These are phyloP conservation scores for Phlegmacium glaucopus DNA, from an alignment of 768 basidiomycete species.

Conservation along the genomic window DNA sequence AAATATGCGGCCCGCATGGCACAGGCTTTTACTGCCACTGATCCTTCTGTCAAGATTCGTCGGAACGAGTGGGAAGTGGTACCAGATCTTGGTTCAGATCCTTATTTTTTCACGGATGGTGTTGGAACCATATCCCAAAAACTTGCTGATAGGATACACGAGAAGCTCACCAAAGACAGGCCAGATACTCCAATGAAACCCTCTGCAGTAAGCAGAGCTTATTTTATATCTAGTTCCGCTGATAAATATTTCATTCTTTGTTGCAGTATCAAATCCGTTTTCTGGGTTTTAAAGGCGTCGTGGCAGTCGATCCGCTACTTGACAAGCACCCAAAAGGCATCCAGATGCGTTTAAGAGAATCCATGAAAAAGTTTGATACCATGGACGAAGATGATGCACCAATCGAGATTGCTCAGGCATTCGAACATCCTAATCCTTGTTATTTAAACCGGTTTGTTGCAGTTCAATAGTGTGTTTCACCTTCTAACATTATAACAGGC, in stretches of 20 bases:
- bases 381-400: conserved; percentile 45
- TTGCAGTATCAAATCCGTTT: conserved; percentile 78
- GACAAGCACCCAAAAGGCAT: conserved; percentile 43
- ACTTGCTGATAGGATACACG: conserved; percentile 60
- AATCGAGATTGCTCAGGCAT: conserved; percentile 71
- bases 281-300: conserved; percentile 81
- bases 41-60: conserved; percentile 59
- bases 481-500: conserved; percentile 33
- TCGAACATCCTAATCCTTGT: conserved; percentile 54
- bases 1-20: conserved; percentile 82
- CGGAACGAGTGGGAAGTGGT: conserved; percentile 61
- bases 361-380: conserved; percentile 75
- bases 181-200: conserved; percentile 42
- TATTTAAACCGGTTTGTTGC: conserved; percentile 67
- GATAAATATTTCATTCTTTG: conserved; percentile 3
- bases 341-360: conserved; percentile 64
- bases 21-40: conserved; percentile 83
- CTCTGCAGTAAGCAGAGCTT: conserved; percentile 50
- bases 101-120: conserved; percentile 67
- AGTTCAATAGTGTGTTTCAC: not conserved
- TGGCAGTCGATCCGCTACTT: conserved; percentile 59
- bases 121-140: conserved; percentile 71
- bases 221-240: not conserved
- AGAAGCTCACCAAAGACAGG: conserved; percentile 43
- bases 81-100: conserved; percentile 44